A percentile compares a stretch with the other conserved stretches of the same genome.
phyloP scores from a whole-genome alignment of 441 rosid species.

The Gossypium gossypioides region DNA sequence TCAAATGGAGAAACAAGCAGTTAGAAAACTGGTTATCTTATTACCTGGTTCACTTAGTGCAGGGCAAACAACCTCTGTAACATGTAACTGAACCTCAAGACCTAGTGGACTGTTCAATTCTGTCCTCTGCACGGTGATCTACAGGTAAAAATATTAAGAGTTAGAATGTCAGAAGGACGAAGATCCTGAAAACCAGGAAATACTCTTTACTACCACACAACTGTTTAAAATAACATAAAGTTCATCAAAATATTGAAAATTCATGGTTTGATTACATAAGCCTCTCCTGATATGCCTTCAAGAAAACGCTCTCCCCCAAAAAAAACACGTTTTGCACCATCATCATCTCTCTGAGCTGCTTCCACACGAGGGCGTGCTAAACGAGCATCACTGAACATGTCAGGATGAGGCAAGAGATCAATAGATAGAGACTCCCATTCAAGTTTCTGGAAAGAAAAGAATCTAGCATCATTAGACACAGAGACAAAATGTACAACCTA shows the following conservation, averaged over 20 bases:
- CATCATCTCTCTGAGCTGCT: conserved; percentile 72
- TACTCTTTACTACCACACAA: conserved; percentile 7
- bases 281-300: conserved; percentile 94
- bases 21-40: background rate
- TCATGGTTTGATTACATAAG: conserved; percentile 54
- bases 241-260: conserved; percentile 18
- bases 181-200: background rate
- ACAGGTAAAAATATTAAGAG: conserved; percentile 18
- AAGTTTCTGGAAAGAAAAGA: conserved; percentile 62
- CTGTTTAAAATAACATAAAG: conserved; percentile 14
- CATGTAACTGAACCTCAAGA: conserved; percentile 91
- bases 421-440: conserved; percentile 94
- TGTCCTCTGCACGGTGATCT: conserved; percentile 96
- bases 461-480: conserved; percentile 24
- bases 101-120: conserved; percentile 86
- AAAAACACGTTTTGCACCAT: conserved; percentile 95
- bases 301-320: conserved; percentile 97
- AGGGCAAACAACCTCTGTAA: conserved; percentile 93
- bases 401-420: conserved; percentile 99
- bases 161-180: conserved; percentile 18
- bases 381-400: conserved; percentile 89
- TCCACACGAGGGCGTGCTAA: conserved; percentile 57
- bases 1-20: background rate
- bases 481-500: conserved; percentile 9
- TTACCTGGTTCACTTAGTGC: conserved; percentile 97